Conservation (phyloP, 106 monocot species). For the Acorus calamus region DNA sequence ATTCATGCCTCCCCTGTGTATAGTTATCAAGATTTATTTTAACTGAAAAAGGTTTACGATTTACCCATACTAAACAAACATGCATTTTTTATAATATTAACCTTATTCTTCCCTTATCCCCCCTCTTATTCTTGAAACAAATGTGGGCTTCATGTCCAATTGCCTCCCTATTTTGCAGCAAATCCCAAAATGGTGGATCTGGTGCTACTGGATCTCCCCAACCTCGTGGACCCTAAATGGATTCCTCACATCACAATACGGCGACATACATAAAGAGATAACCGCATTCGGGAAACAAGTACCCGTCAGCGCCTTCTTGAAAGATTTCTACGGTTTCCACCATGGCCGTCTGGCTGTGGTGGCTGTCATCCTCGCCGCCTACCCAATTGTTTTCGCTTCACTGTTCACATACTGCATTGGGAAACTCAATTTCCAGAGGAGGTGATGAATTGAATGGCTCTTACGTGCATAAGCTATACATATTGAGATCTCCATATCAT, state of each 20-base stretch:
- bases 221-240: conserved; percentile 12
- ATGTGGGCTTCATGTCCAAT: no score
- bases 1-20: no score
- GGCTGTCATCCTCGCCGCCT: not conserved
- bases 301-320: not conserved
- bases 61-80: no score
- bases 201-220: conserved; percentile 10
- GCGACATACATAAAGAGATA: conserved; percentile 11
- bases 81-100: no score
- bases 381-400: conserved; percentile 1
- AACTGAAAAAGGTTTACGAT: no score
- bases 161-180: not conserved
- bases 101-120: no score
- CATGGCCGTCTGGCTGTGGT: not conserved
- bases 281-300: conserved; percentile 3
- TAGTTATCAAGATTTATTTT: no score
- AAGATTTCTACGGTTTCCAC: conserved; percentile 10
- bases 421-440: conserved; percentile 13
- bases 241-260: conserved; percentile 20
- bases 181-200: conserved; percentile 22
- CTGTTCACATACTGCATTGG: conserved; percentile 5
- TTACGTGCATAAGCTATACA: no score
- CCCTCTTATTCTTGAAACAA: no score
- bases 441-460: not conserved
- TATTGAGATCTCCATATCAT: no score